Conservation (phyloP, 1,284 basidiomycete species). For the Microbotryomycetes sp. region DNA sequence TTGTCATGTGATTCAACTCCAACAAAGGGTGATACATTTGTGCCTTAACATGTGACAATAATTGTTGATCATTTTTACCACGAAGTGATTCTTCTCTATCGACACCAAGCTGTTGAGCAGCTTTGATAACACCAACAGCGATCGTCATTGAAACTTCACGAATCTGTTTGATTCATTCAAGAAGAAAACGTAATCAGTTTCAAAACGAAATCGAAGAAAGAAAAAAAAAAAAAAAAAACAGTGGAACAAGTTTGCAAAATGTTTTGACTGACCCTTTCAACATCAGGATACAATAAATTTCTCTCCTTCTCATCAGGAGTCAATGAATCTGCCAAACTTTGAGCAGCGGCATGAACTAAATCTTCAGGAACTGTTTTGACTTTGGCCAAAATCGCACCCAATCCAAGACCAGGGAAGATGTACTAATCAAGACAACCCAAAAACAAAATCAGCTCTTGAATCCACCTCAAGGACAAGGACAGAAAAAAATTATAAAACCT, state of each 20-base stretch:
- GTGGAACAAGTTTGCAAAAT: conserved; percentile 44
- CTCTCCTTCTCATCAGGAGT: conserved; percentile 56
- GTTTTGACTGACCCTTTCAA: conserved; percentile 54
- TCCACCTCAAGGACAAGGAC: background rate
- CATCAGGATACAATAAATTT: conserved; percentile 36
- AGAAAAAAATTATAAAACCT: conserved; percentile 52
- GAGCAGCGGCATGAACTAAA: conserved; percentile 49
- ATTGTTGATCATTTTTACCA: conserved; percentile 52
- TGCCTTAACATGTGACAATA: conserved; percentile 42
- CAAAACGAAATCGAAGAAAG: background rate
- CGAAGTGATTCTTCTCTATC: conserved; percentile 46
- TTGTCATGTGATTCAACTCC: background rate
- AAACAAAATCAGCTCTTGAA: background rate
- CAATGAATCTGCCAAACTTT: conserved; percentile 71
- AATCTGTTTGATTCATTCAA: too few species aligned
- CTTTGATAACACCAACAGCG: conserved; percentile 63
- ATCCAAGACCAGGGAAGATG: conserved; percentile 58
- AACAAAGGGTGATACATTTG: conserved; percentile 10
- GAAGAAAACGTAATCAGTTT: conserved; percentile 53
- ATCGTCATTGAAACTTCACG: conserved; percentile 73
- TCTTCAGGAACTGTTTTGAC: conserved; percentile 49
- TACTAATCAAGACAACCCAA: too few species aligned
- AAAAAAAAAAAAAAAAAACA: too few species aligned
- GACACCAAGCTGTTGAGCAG: conserved; percentile 54
- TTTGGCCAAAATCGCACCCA: conserved; percentile 66